A percentile compares a stretch with the other conserved stretches of the same genome.
Evolutionary conservation across 2,329 filamentous ascomycete species (phyloP).

Genomic region (Venturia pyrina): DNA sequence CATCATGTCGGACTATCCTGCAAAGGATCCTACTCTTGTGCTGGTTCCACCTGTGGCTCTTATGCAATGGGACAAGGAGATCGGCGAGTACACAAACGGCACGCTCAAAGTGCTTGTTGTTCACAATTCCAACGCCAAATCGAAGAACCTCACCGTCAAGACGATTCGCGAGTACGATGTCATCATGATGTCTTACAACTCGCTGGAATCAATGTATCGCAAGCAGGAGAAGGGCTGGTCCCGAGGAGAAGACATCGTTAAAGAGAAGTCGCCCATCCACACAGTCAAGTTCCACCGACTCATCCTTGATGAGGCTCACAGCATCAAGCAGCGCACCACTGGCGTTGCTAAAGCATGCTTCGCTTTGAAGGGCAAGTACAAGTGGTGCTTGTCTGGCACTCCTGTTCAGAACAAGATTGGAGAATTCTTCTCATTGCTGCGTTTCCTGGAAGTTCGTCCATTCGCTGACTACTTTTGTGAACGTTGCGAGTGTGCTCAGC

Average conservation of each 20-base stretch:
- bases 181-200: conserved; percentile 93
- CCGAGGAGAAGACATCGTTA: conserved; percentile 68
- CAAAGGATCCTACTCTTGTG: conserved; percentile 71
- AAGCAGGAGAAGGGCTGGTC: conserved; percentile 88
- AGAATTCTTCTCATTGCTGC: conserved; percentile 88
- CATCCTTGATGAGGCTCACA: conserved; percentile 91
- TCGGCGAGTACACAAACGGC: conserved; percentile 64
- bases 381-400: conserved; percentile 93
- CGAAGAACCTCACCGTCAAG: conserved; percentile 64
- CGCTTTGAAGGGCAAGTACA: conserved; percentile 74
- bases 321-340: conserved; percentile 82
- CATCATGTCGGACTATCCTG: conserved; percentile 95
- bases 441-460: conserved; percentile 79
- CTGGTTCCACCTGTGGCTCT: conserved; percentile 86
- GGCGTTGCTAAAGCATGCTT: conserved; percentile 94
- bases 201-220: conserved; percentile 81
- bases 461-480: conserved; percentile 95
- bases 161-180: conserved; percentile 79
- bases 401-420: conserved; percentile 95
- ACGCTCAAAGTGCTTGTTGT: conserved; percentile 84
- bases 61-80: conserved; percentile 74
- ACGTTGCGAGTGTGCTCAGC: conserved; percentile 64
- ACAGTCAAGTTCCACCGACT: conserved; percentile 79
- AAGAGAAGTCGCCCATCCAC: conserved; percentile 69
- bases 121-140: conserved; percentile 76